Evolutionary conservation across 2,329 filamentous ascomycete genomes (phyloP).

Genomic region (Parastagonospora nodorum): DNA sequence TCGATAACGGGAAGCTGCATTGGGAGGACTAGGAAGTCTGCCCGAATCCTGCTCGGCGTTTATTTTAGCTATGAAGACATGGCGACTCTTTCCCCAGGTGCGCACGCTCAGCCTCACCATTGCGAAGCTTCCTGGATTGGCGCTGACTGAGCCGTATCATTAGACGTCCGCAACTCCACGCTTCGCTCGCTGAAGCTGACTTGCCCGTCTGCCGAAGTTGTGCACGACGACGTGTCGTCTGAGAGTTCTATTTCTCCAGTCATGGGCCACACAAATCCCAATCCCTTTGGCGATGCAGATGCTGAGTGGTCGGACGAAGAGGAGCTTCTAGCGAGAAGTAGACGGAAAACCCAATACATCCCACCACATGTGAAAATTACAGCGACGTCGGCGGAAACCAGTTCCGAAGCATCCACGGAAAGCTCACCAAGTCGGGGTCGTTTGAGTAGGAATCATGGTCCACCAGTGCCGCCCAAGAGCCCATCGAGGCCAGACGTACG

Average conservation of each 20-base stretch:
- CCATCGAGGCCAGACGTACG: conserved; percentile 39
- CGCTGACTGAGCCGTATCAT: conserved; percentile 28
- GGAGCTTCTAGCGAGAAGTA: conserved; percentile 39
- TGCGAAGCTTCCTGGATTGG: conserved; percentile 5
- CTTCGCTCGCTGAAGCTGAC: conserved; percentile 43
- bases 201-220: conserved; percentile 44
- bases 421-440: conserved; percentile 24
- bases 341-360: conserved; percentile 34
- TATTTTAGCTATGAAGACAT: conserved; percentile 21
- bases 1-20: too few relatives aligned
- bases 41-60: neutral
- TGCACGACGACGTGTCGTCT: conserved; percentile 25
- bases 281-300: conserved; percentile 39
- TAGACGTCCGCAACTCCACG: conserved; percentile 45
- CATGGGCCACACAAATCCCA: conserved; percentile 23
- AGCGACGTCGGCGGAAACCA: conserved; percentile 26
- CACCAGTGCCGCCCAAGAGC: conserved; percentile 43
- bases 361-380: conserved; percentile 33
- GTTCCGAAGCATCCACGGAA: conserved; percentile 27
- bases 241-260: conserved; percentile 19
- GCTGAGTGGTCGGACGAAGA: conserved; percentile 47
- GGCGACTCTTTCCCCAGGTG: conserved; percentile 34
- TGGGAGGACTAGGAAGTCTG: neutral
- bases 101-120: conserved; percentile 9
- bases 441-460: conserved; percentile 26